phyloP scores from a whole-genome alignment of 345 rosid species.

The Brassica rapa region DNA sequence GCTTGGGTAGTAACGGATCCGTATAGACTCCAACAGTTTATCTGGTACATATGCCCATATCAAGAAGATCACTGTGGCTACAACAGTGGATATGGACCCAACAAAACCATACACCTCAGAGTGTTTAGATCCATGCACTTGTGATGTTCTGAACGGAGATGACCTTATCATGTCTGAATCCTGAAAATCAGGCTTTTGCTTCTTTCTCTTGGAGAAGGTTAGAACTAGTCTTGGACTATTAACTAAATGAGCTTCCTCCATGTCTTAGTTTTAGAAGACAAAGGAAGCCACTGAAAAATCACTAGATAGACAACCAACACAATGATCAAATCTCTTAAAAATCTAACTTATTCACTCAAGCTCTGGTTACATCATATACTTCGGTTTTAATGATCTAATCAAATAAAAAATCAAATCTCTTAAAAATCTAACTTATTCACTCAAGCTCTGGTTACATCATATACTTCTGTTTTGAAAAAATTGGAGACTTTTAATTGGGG shows the following conservation, averaged over 20 bases:
- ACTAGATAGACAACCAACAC: no score
- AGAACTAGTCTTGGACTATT: slow-evolving; percentile 76
- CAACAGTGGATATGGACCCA: slow-evolving; percentile 77
- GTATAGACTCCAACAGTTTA: slow-evolving; percentile 58
- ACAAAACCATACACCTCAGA: slow-evolving; percentile 90
- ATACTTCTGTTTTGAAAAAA: not conserved
- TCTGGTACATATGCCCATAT: slow-evolving; percentile 93
- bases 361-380: no score
- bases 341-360: no score
- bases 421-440: no score
- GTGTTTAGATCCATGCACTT: slow-evolving; percentile 76
- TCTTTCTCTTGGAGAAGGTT: slow-evolving; percentile 64
- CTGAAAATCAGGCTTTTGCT: slow-evolving; percentile 45
- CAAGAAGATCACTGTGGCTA: slow-evolving; percentile 72
- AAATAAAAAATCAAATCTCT: no score
- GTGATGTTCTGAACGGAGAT: slow-evolving; percentile 54
- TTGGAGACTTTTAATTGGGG: slow-evolving; percentile 16
- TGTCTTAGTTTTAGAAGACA: not conserved
- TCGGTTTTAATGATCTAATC: no score
- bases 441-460: not conserved
- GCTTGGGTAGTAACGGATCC: slow-evolving; percentile 76
- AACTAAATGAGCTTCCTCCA: slow-evolving; percentile 72
- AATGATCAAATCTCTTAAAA: no score
- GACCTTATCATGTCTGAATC: slow-evolving; percentile 48
- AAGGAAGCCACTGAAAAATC: not conserved